Percentiles rank a stretch among this genome's conserved stretches.
Evolutionary conservation across 139 green algal species (phyloP).

Genomic region (Marvania coccoides): DNA sequence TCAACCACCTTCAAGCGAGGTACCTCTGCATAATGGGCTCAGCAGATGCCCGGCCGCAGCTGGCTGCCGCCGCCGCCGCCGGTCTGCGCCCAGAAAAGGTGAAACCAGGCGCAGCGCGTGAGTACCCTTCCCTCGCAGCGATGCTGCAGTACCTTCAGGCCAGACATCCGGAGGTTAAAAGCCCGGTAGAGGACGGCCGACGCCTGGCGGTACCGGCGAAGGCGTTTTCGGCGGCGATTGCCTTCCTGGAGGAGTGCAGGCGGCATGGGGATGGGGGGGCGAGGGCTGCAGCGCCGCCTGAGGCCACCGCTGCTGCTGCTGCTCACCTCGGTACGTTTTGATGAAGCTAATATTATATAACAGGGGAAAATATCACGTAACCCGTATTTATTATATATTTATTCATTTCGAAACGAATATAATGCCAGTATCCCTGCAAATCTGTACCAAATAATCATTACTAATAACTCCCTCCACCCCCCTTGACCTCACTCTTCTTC

Average conservation of each 20-base stretch:
- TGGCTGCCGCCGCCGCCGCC: neutral
- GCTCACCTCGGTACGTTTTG: neutral
- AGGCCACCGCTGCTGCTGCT: neutral
- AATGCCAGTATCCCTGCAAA: no score
- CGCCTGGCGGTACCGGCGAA: constrained; percentile 32
- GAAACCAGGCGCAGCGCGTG: no score
- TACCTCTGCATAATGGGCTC: constrained; percentile 50
- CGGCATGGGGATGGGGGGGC: neutral
- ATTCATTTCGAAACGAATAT: no score
- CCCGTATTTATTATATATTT: no score
- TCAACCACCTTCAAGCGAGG: constrained; percentile 46
- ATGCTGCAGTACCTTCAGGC: constrained; percentile 32
- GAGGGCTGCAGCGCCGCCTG: neutral
- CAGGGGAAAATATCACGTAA: no score
- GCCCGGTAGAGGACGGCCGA: constrained; percentile 1
- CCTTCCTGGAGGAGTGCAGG: constrained; percentile 34
- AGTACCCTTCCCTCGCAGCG: neutral
- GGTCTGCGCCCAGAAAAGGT: neutral
- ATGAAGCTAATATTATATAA: neutral
- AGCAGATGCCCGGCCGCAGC: constrained; percentile 37
- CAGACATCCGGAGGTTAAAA: constrained; percentile 13
- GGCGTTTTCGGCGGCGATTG: constrained; percentile 34
- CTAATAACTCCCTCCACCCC: no score
- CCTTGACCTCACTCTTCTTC: neutral
- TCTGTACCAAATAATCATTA: no score